A percentile compares a stretch with the other conserved stretches of the same genome.
Evolutionary conservation across 2,329 filamentous ascomycete species (phyloP).

Genomic region (Geoglossum cookeanum): DNA sequence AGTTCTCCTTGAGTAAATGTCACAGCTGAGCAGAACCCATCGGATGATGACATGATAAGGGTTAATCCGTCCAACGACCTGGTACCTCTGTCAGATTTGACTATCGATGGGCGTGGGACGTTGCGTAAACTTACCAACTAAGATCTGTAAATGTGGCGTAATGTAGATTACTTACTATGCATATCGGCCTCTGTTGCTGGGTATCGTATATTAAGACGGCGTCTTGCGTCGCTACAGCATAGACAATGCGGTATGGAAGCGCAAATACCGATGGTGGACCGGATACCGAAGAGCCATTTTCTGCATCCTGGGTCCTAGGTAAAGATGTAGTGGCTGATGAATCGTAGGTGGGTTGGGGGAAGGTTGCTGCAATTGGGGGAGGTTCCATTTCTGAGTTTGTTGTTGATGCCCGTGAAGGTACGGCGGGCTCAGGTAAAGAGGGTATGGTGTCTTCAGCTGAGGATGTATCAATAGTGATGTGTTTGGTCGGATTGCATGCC

Average conservation of each 20-base stretch:
- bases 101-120: slow-evolving; percentile 1
- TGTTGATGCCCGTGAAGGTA: slow-evolving; percentile 34
- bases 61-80: slow-evolving; percentile 62
- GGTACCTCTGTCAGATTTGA: slow-evolving; percentile 16
- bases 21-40: slow-evolving; percentile 88
- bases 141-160: slow-evolving; percentile 95
- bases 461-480: slow-evolving; percentile 89
- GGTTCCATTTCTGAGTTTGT: slow-evolving; percentile 62
- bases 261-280: slow-evolving; percentile 51
- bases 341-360: slow-evolving; percentile 30
- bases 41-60: slow-evolving; percentile 87
- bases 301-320: slow-evolving; percentile 30
- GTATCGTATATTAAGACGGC: slow-evolving; percentile 91
- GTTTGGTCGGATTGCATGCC: slow-evolving; percentile 47
- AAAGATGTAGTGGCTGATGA: slow-evolving; percentile 33
- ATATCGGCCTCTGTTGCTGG: slow-evolving; percentile 83
- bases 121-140: slow-evolving; percentile 49
- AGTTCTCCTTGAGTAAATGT: slow-evolving; percentile 72
- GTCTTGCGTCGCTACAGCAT: slow-evolving; percentile 93
- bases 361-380: slow-evolving; percentile 42
- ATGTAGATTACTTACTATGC: slow-evolving; percentile 89
- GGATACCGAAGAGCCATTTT: slow-evolving; percentile 30
- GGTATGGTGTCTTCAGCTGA: slow-evolving; percentile 69
- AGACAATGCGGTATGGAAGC: slow-evolving; percentile 82
- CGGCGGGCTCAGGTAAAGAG: slow-evolving; percentile 62